Conservation (phyloP, 148 eudicot genomes). For the Cornus suecica region DNA sequence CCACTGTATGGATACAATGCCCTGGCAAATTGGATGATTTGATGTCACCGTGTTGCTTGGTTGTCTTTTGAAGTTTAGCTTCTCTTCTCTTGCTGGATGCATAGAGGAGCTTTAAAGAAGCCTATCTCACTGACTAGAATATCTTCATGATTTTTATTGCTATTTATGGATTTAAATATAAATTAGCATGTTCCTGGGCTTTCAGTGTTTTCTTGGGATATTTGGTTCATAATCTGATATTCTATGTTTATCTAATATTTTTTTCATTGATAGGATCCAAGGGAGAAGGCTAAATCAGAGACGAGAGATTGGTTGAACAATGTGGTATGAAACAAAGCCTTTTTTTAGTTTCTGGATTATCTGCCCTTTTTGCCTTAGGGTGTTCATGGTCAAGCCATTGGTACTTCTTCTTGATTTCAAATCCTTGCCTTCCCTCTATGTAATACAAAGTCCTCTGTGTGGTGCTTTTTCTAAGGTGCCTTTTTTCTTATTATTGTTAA, state of each 20-base stretch:
- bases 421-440: background rate
- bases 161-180: constrained; percentile 2
- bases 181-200: background rate
- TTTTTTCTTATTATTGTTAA: background rate
- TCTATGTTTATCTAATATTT: constrained; percentile 3
- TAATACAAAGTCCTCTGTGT: background rate
- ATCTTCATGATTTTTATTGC: background rate
- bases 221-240: background rate
- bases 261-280: constrained; percentile 67
- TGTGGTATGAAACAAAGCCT: constrained; percentile 57
- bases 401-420: background rate
- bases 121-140: background rate
- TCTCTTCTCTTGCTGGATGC: background rate
- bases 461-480: background rate
- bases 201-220: background rate
- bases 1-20: background rate
- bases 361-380: background rate
- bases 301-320: constrained; percentile 98
- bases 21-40: background rate
- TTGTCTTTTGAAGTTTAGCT: background rate
- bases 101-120: background rate
- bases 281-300: constrained; percentile 97
- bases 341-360: background rate
- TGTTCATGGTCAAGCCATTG: background rate
- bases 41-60: background rate